Evolutionary conservation across 805 yeast genomes (phyloP), one percentile per base, ranked within the genome.

Genomic region (Candida takata): DNA sequence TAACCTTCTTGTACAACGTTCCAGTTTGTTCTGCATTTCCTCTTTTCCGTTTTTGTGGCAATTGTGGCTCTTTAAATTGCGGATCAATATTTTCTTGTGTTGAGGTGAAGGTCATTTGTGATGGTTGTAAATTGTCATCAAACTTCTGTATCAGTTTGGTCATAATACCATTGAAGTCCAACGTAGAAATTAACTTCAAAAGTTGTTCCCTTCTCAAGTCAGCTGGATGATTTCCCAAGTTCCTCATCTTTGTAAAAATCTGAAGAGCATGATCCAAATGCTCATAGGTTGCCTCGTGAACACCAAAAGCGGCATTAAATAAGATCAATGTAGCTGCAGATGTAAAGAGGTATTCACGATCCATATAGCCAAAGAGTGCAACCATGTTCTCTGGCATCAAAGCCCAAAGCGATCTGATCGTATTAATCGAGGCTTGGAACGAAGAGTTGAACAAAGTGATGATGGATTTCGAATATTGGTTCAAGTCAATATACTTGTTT

Each of bases 321-420:
- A 83, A 62, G 12, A 82, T 74, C 31, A 82, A 59, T 0, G 92
- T 82, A 5, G 84, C 81, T 4, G 88, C 77, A 0, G 88, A 74
- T 0, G 87, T 82, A 55, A 81, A 83, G 17, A 83, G 61, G 51
- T 83, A 83, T 50, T 83, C 94, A 48, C 94, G 66, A 52, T 83
- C 94, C 90, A 83, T 82, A 65, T 84, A 83, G 3, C 94, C 92
- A 60, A 83, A 83, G 29, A 82, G 57, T 1, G 94, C 90, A n/a
- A 83, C 79, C 86, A 80, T 79, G 45, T 80, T 81, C 38, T 79
- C 83, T 0, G 83, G 84, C 52, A 79, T 64, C 31, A 83, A 61
- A 0, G 81, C 77, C 90, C 90, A 82, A 4, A 83, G 61, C 1
- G 82, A 74, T 43, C 84, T 65, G 27, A 83, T 74, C 0, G 87